A percentile compares a stretch with the other conserved stretches of the same genome.
phyloP scores from a whole-genome alignment of 345 rosid genomes.

The Ceriops tagal region DNA sequence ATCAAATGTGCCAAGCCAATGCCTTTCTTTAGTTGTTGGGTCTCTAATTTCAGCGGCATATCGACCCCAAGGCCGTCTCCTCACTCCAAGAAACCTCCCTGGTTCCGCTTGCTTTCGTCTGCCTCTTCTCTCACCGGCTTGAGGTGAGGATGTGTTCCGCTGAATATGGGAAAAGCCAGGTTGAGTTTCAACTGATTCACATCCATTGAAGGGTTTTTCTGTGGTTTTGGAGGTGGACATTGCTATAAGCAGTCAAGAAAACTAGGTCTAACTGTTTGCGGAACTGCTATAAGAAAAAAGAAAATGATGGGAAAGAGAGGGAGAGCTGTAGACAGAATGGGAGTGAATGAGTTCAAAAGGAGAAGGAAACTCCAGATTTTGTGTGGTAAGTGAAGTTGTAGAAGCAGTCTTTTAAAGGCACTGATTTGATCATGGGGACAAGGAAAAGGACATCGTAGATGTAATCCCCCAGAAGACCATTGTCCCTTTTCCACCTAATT shows the following conservation, averaged over 20 bases:
- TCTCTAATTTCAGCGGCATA: conserved; percentile 96
- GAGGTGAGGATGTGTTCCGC: conserved; percentile 48
- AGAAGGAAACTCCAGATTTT: not conserved
- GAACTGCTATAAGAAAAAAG: not conserved
- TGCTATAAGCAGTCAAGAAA: not conserved
- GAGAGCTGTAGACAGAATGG: not conserved
- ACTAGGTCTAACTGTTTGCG: not conserved
- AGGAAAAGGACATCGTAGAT: conserved; percentile 19
- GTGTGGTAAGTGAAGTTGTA: conserved; percentile 15
- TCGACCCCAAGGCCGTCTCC: conserved; percentile 95
- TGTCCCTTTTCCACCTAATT: conserved; percentile 34
- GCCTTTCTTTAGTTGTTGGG: conserved; percentile 96
- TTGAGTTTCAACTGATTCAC: conserved; percentile 32
- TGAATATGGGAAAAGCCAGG: conserved; percentile 48
- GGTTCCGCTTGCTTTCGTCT: conserved; percentile 82
- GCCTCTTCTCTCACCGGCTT: conserved; percentile 64
- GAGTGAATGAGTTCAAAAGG: not conserved
- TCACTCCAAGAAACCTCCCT: conserved; percentile 84
- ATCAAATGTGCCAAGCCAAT: conserved; percentile 96
- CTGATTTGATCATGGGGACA: conserved; percentile 23
- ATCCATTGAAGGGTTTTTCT: conserved; percentile 25
- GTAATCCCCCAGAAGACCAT: conserved; percentile 33
- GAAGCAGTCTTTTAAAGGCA: conserved; percentile 35
- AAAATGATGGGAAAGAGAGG: not conserved
- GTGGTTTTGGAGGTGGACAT: conserved; percentile 31